Conservation (phyloP, 2,329 filamentous ascomycete species). For the Aspergillus floridensis region DNA sequence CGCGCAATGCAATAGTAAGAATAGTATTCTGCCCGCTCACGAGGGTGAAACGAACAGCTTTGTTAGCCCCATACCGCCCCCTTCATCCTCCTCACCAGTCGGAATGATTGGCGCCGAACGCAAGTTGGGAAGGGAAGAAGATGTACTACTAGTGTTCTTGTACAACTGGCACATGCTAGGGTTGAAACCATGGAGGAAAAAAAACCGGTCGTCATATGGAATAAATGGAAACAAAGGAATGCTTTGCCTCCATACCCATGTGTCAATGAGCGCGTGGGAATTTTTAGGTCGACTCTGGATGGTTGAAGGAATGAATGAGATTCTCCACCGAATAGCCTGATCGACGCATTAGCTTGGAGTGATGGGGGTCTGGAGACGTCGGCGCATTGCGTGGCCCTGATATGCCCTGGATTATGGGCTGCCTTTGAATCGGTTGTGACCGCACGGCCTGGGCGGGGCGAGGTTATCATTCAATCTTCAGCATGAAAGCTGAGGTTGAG, state of each 20-base stretch:
- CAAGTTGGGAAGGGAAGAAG: background rate
- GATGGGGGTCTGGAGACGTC: background rate
- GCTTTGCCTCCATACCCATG: background rate
- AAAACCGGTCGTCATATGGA: background rate
- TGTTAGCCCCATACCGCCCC: background rate
- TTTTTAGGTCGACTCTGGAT: too few relatives aligned
- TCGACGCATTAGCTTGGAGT: background rate
- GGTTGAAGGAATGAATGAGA: too few relatives aligned
- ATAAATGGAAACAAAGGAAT: background rate
- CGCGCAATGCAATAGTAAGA: background rate
- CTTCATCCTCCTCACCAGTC: background rate
- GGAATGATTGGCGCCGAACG: background rate
- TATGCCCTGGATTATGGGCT: background rate
- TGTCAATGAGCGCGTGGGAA: background rate
- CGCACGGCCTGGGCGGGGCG: background rate
- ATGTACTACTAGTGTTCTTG: background rate
- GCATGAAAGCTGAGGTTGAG: too few relatives aligned
- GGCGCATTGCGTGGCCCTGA: conserved; percentile 6
- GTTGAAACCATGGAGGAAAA: background rate
- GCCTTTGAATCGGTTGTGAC: background rate
- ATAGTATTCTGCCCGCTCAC: background rate
- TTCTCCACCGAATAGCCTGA: conserved; percentile 3
- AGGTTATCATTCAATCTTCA: too few relatives aligned
- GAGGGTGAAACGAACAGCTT: background rate
- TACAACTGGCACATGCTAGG: conserved; percentile 1